Evolutionary conservation across 257 asterid genomes (phyloP).

Genomic region (Nicotiana noctiflora): DNA sequence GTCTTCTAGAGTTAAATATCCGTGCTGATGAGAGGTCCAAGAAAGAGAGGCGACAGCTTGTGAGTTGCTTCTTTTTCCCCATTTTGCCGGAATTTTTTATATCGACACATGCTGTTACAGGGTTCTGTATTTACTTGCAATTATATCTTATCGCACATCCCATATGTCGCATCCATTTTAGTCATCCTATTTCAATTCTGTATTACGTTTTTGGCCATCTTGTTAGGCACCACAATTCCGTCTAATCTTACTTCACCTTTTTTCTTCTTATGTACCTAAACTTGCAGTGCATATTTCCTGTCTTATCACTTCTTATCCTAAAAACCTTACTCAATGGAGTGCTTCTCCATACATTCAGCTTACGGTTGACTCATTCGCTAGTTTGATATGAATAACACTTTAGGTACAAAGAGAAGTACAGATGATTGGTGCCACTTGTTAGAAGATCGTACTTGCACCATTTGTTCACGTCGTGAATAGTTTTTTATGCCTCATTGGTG

Average conservation of each 20-base stretch:
- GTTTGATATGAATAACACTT: background rate
- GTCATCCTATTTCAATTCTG: background rate
- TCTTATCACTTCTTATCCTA: background rate
- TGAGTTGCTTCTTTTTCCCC: conserved; percentile 31
- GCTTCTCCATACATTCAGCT: background rate
- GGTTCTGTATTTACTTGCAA: background rate
- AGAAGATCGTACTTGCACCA: background rate
- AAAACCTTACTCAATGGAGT: background rate
- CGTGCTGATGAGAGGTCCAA: conserved; percentile 76
- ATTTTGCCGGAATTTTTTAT: background rate
- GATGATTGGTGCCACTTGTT: background rate
- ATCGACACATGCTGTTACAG: background rate
- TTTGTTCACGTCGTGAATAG: background rate
- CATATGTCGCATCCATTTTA: background rate
- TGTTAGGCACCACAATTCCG: background rate
- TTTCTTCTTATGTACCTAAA: background rate
- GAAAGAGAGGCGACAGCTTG: conserved; percentile 97
- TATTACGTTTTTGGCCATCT: background rate
- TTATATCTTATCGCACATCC: background rate
- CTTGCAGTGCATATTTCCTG: background rate
- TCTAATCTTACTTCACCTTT: background rate
- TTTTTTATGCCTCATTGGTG: background rate
- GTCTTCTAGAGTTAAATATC: conserved; percentile 77
- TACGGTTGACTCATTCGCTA: background rate
- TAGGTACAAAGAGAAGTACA: background rate